Evolutionary conservation across 441 rosid species (phyloP).

Genomic region (Erodium texanum): DNA sequence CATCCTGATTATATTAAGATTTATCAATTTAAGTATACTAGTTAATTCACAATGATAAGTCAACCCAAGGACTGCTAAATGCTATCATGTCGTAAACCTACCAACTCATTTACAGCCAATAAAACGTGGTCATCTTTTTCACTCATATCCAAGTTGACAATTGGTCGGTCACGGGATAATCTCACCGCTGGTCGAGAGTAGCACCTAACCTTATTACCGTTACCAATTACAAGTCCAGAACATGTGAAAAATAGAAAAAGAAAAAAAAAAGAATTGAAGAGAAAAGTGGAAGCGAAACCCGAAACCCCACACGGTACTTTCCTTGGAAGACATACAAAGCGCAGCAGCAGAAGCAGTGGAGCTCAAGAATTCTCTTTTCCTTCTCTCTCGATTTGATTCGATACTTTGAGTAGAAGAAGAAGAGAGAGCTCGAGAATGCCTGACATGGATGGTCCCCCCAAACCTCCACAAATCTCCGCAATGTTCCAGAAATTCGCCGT

Average conservation of each 20-base stretch:
- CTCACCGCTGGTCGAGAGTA: too few relatives aligned
- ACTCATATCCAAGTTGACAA: too few relatives aligned
- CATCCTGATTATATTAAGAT: too few relatives aligned
- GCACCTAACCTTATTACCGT: too few relatives aligned
- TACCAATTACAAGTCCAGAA: not conserved
- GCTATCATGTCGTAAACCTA: too few relatives aligned
- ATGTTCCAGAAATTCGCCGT: conserved; percentile 87
- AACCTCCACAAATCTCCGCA: conserved; percentile 67
- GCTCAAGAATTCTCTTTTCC: not conserved
- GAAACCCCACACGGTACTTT: conserved; percentile 36
- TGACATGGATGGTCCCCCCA: conserved; percentile 35
- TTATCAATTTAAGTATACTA: too few relatives aligned
- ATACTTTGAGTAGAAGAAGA: conserved; percentile 5
- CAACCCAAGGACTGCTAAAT: too few relatives aligned
- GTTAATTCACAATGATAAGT: too few relatives aligned
- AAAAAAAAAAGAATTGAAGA: not conserved
- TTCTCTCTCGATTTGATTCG: not conserved
- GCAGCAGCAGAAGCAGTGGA: not conserved
- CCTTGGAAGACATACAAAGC: conserved; percentile 61
- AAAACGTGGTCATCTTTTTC: too few relatives aligned
- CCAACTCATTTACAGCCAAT: too few relatives aligned
- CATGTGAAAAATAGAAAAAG: not conserved
- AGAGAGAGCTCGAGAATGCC: conserved; percentile 19
- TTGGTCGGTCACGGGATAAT: too few relatives aligned
- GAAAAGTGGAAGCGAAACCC: not conserved